Conservation (phyloP, 2,329 filamentous ascomycete species). For the Curvularia hawaiiensis region DNA sequence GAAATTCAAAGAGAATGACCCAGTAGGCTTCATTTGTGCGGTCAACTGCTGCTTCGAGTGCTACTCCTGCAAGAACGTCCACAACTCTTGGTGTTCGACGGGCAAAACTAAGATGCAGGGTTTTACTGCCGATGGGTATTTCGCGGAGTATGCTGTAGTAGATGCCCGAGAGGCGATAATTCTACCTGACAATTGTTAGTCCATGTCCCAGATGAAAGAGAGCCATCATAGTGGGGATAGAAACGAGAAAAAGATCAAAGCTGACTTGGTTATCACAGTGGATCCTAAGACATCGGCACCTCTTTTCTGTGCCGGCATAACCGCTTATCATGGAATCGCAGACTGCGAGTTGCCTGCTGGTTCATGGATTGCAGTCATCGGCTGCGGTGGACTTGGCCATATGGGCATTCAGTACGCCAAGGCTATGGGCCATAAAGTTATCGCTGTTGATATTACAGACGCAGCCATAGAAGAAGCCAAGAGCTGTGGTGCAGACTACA, state of each 20-base stretch:
- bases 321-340: constrained; percentile 38
- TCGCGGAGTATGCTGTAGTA: constrained; percentile 39
- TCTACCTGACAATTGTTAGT: constrained; percentile 33
- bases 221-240: neutral
- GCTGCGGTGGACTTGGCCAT: constrained; percentile 42
- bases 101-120: constrained; percentile 41
- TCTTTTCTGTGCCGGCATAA: constrained; percentile 42
- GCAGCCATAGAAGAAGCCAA: constrained; percentile 38
- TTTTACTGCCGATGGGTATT: constrained; percentile 36
- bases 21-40: constrained; percentile 42
- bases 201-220: neutral
- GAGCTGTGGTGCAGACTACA: constrained; percentile 39
- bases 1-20: constrained; percentile 39
- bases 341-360: constrained; percentile 36
- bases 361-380: constrained; percentile 38
- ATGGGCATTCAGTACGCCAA: constrained; percentile 42
- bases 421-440: constrained; percentile 41
- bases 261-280: constrained; percentile 20
- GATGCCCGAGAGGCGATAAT: constrained; percentile 39
- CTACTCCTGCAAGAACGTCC: constrained; percentile 34
- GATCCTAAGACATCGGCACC: constrained; percentile 35
- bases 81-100: constrained; percentile 37
- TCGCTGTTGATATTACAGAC: constrained; percentile 38
- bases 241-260: neutral
- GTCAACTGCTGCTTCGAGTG: constrained; percentile 44